Percentiles rank a stretch among this genome's conserved stretches.
Evolutionary conservation across 2,329 filamentous ascomycete species (phyloP).

Genomic region (Akanthomyces lecanii): DNA sequence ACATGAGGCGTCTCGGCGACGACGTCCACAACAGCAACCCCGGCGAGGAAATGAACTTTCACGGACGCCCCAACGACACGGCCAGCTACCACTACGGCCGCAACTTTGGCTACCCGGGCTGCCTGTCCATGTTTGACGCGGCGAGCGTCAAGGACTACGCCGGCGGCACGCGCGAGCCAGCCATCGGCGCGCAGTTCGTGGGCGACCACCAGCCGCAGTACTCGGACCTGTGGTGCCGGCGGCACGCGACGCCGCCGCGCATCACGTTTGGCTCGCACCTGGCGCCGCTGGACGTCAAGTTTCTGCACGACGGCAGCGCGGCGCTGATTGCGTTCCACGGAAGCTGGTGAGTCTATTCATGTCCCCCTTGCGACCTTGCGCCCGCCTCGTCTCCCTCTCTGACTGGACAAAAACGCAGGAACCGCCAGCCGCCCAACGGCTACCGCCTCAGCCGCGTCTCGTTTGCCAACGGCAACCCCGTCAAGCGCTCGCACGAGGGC

Average conservation of each 20-base stretch:
- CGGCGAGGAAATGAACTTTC: slow-evolving; percentile 67
- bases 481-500: slow-evolving; percentile 31
- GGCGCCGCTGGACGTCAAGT: slow-evolving; percentile 62
- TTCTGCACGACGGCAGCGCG: slow-evolving; percentile 48
- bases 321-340: slow-evolving; percentile 62
- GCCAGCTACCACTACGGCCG: slow-evolving; percentile 26
- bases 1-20: slow-evolving; percentile 47
- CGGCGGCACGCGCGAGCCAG: slow-evolving; percentile 21
- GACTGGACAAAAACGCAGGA: slow-evolving; percentile 21
- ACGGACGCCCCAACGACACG: slow-evolving; percentile 47
- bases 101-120: slow-evolving; percentile 62
- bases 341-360: slow-evolving; percentile 41
- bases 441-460: slow-evolving; percentile 36
- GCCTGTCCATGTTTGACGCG: slow-evolving; percentile 54
- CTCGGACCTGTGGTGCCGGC: slow-evolving; percentile 23
- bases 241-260: slow-evolving; percentile 21
- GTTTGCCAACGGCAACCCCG: slow-evolving; percentile 34
- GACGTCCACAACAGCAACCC: slow-evolving; percentile 65
- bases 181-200: slow-evolving; percentile 22
- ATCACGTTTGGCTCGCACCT: slow-evolving; percentile 45
- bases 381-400: background rate
- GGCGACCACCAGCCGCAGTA: slow-evolving; percentile 22
- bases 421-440: slow-evolving; percentile 31
- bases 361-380: background rate
- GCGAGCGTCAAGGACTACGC: slow-evolving; percentile 30